Base-by-base conservation (phyloP, 306 rosid genomes). In the Castanopsis chinensis region DNA sequence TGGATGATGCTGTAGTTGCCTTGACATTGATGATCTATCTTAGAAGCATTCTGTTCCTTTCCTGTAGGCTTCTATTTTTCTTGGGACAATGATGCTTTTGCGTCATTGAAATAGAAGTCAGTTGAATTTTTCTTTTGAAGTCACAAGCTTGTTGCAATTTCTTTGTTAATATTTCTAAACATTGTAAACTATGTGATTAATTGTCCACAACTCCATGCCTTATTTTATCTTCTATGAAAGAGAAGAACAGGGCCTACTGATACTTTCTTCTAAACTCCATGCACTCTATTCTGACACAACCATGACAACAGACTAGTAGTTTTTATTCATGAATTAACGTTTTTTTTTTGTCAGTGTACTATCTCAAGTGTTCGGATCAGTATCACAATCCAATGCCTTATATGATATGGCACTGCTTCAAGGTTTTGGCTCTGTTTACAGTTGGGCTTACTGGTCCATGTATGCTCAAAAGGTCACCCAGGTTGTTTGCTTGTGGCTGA, bases 181-280 rank as follows among this genome's bases (percentile, higher is more conserved):
- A 53, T 78, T 53, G 10, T 67, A 12, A 53, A 45, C 53, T n/a
- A 69, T 56, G 53, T 56, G 72, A 79, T 79, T 61, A 33, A 35
- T 71, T 76, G 32, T 49, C 70, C 6, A 55, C 5, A 13, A 55
- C 79, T 65, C 70, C 27, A 15, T 30, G 12, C 32, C 52, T 17
- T 28, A 6, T 63, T 3, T 5, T 63, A 27, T 18, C 69, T 28
- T 63, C 41, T 5, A 63, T 15, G 41, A 15, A 14, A 28, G 69
- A 63, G 37, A 63, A 59, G 25, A 14, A 63, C 41, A 13, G 69
- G 69, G 69, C 18, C 28, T 63, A 5, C 19, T 63, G 68, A 27
- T 25, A 27, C 28, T 58, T 58, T 20, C 14, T 21, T 45, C 52
- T 0, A 45, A 49, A 49, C 15, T 49, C 53, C 53, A 12, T 49